phyloP scores from a whole-genome alignment of 129 eudicot species.

The Mikania micrantha region DNA sequence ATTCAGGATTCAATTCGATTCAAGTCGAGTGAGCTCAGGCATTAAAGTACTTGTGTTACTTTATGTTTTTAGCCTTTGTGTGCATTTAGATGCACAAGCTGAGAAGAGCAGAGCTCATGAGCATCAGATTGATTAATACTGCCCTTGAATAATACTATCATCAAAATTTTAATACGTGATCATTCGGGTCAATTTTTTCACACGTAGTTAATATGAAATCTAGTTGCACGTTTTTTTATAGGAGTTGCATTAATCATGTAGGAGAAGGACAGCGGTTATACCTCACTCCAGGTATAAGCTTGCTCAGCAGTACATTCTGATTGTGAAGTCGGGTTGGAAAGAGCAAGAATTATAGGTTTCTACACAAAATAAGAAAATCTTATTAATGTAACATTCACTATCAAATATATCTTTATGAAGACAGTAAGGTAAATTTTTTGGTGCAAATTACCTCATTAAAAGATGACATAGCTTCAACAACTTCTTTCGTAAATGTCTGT shows the following conservation, averaged over 20 bases:
- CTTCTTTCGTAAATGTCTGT: constrained; percentile 69
- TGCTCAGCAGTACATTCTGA: constrained; percentile 97
- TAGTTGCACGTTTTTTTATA: neutral
- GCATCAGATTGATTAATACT: too few species aligned
- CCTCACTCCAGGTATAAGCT: constrained; percentile 95
- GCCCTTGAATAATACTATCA: neutral
- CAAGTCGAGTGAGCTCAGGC: neutral
- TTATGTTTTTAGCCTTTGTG: neutral
- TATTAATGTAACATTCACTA: neutral
- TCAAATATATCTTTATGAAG: neutral
- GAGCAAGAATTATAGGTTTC: constrained; percentile 95
- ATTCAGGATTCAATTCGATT: neutral
- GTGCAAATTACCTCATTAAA: constrained; percentile 45
- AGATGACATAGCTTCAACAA: constrained; percentile 81
- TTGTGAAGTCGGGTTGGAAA: constrained; percentile 94
- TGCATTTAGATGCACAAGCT: too few species aligned
- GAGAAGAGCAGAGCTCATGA: too few species aligned
- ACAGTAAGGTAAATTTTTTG: neutral
- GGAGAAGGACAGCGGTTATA: constrained; percentile 20
- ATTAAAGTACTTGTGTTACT: neutral
- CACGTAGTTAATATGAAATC: neutral
- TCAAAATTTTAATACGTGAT: neutral
- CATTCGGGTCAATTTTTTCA: neutral
- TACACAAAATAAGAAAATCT: constrained; percentile 25
- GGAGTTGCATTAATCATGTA: neutral